phyloP scores from a whole-genome alignment of 2,329 filamentous ascomycete genomes.

The Erysiphe pulchra region DNA sequence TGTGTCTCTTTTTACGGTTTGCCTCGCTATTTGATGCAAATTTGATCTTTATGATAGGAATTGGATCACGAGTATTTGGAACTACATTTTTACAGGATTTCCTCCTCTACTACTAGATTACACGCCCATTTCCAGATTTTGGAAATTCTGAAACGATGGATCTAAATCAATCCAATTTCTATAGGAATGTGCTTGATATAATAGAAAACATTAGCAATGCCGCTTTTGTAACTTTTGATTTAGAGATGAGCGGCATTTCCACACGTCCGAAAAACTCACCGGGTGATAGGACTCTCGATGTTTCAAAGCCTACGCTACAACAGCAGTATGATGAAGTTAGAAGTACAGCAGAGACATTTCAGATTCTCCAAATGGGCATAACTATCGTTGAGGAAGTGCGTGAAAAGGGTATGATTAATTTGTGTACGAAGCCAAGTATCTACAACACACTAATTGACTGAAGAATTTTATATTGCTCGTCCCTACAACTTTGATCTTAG shows the following conservation, averaged over 20 bases:
- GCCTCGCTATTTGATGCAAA: too few species aligned
- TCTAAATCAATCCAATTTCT: conserved; percentile 22
- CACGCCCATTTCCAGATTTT: not conserved
- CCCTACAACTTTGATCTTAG: conserved; percentile 40
- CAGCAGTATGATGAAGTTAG: conserved; percentile 34
- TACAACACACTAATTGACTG: conserved; percentile 1
- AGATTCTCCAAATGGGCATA: conserved; percentile 39
- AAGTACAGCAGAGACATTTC: conserved; percentile 32
- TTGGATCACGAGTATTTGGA: too few species aligned
- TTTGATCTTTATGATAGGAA: too few species aligned
- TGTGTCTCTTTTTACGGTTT: too few species aligned
- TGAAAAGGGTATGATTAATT: conserved; percentile 16
- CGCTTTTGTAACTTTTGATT: conserved; percentile 36
- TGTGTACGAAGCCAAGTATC: not conserved
- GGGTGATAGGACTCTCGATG: conserved; percentile 12
- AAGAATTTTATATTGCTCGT: conserved; percentile 26
- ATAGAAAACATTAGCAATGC: conserved; percentile 30
- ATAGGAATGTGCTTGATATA: conserved; percentile 24
- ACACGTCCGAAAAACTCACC: conserved; percentile 13
- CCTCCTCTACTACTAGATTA: too few species aligned
- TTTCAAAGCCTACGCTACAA: conserved; percentile 25
- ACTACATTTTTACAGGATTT: too few species aligned
- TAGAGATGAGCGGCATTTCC: conserved; percentile 38
- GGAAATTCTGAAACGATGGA: conserved; percentile 22
- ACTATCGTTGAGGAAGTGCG: conserved; percentile 34